Percentiles rank a stretch among this genome's conserved stretches.
phyloP scores from a whole-genome alignment of 2,329 filamentous ascomycete species.

The Rhynchosporium agropyri region DNA sequence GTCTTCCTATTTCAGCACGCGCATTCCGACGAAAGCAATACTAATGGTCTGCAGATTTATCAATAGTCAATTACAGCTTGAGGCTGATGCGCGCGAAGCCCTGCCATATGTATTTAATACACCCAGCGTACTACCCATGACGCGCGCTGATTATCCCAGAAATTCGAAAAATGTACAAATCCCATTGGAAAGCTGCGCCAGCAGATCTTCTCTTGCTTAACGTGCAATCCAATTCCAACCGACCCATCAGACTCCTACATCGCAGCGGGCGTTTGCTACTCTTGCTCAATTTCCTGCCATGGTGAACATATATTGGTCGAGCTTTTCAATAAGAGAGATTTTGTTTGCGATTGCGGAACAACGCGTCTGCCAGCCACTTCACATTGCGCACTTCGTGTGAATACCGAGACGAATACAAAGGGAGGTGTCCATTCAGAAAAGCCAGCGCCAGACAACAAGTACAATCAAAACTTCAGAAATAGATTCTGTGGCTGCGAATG shows the following conservation, averaged over 20 bases:
- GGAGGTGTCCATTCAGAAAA: conserved; percentile 77
- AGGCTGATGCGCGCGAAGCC: conserved; percentile 92
- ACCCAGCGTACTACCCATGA: conserved; percentile 16
- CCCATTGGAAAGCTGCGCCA: conserved; percentile 87
- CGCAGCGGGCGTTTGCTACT: conserved; percentile 88
- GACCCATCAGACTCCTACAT: conserved; percentile 64
- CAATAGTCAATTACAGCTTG: conserved; percentile 82
- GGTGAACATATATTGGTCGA: conserved; percentile 94
- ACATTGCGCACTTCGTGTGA: conserved; percentile 75
- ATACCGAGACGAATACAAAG: conserved; percentile 72
- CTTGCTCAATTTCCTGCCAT: conserved; percentile 95
- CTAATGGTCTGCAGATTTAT: conserved; percentile 66
- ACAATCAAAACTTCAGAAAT: conserved; percentile 96
- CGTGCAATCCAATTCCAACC: conserved; percentile 81
- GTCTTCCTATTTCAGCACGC: conserved; percentile 16
- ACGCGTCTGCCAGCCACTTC: conserved; percentile 68
- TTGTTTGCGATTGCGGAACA: conserved; percentile 95
- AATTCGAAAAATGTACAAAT: conserved; percentile 91
- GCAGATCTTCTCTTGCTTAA: conserved; percentile 87
- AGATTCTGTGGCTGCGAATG: conserved; percentile 88
- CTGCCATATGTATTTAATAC: conserved; percentile 76
- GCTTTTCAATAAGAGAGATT: conserved; percentile 93
- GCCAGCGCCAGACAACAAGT: conserved; percentile 74
- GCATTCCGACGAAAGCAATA: background rate
- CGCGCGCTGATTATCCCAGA: conserved; percentile 52